Percentiles rank a stretch among this genome's conserved stretches.
Conservation (phyloP, 83 land plant species). For the Thuja plicata region DNA sequence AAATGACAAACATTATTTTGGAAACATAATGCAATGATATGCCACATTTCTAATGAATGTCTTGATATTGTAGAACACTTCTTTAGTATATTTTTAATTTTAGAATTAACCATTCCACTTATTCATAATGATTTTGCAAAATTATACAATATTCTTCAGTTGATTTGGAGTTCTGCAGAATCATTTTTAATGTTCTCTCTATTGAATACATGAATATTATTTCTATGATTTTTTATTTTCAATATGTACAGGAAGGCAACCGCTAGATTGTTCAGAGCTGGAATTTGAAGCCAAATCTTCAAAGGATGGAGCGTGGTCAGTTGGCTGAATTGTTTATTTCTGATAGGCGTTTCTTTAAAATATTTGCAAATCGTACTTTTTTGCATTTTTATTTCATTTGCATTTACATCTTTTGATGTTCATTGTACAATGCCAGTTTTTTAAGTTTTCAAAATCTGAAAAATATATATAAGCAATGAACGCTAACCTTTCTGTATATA, state of each 20-base stretch:
- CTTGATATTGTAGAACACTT: not conserved
- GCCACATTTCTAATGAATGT: not conserved
- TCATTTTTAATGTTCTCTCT: not conserved
- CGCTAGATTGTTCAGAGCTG: constrained; percentile 23
- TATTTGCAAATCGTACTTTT: not conserved
- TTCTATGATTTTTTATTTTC: not conserved
- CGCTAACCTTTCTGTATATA: not conserved
- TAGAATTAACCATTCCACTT: not conserved
- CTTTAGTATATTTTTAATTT: not conserved
- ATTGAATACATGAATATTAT: not conserved
- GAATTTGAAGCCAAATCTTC: constrained; percentile 57
- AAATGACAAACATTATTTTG: not conserved
- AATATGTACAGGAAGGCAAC: constrained; percentile 6
- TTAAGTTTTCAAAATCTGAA: not conserved
- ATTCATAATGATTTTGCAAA: not conserved
- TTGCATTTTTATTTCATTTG: no score
- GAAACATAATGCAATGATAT: not conserved
- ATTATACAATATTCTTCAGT: not conserved
- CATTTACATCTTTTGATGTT: no score
- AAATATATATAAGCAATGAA: not conserved
- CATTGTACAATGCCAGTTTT: no score
- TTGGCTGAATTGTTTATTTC: not conserved
- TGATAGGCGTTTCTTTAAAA: not conserved
- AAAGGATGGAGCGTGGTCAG: constrained; percentile 61
- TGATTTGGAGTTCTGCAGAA: not conserved